Conservation (phyloP, 2,329 filamentous ascomycete genomes). For the Neophaeococcomyces aloes region DNA sequence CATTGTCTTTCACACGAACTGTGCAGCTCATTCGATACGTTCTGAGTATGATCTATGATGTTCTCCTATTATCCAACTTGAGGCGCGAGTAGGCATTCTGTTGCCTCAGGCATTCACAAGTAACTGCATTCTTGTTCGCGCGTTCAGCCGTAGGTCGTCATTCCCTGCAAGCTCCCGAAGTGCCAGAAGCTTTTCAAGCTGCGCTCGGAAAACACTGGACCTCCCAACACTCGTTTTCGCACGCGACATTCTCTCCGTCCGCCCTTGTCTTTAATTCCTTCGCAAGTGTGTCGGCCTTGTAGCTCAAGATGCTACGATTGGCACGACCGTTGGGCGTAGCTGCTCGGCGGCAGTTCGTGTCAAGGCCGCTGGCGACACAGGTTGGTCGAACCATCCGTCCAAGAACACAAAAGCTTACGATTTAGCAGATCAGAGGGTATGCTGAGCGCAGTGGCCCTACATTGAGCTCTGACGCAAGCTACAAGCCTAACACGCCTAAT, state of each 20-base stretch:
- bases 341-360: conserved; percentile 17
- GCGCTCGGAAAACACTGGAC: conserved; percentile 1
- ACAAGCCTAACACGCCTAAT: conserved; percentile 9
- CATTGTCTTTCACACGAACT: neutral
- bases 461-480: conserved; percentile 19
- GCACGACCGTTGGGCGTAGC: conserved; percentile 15
- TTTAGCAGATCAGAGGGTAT: conserved; percentile 16
- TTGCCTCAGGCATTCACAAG: no score
- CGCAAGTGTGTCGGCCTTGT: conserved; percentile 2
- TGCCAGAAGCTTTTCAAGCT: neutral
- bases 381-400: conserved; percentile 10
- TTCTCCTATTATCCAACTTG: no score
- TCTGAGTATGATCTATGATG: no score
- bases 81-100: no score
- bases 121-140: neutral
- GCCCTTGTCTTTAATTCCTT: neutral
- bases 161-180: neutral
- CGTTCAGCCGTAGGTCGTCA: neutral
- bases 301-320: conserved; percentile 20
- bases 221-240: neutral
- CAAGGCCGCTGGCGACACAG: conserved; percentile 14
- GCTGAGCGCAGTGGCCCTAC: conserved; percentile 18
- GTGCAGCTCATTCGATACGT: neutral
- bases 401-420: conserved; percentile 11
- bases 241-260: conserved; percentile 3